Evolutionary conservation across 352 stramenopile genomes (phyloP).

Genomic region (Phytophthora boehmeriae): DNA sequence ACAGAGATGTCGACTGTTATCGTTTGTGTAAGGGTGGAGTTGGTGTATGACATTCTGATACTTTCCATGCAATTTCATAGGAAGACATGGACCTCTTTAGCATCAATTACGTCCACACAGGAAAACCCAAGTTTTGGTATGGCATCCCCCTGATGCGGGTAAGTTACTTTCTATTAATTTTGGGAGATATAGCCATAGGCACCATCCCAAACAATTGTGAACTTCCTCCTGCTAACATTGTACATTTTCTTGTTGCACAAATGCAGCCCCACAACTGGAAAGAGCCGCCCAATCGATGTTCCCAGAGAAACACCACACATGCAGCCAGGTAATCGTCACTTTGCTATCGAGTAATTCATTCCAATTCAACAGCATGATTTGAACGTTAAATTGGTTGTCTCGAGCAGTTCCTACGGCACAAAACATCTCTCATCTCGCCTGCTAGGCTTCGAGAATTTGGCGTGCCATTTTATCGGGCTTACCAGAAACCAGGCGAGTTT

Average conservation of each 20-base stretch:
- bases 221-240: slow-evolving; percentile 1
- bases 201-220: no score
- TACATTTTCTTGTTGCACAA: background rate
- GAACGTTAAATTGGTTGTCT: background rate
- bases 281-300: slow-evolving; percentile 86
- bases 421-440: slow-evolving; percentile 92
- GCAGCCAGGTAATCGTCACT: slow-evolving; percentile 53
- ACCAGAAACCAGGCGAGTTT: slow-evolving; percentile 90
- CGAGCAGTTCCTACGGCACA: slow-evolving; percentile 91
- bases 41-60: no score
- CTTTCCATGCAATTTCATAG: slow-evolving; percentile 35
- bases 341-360: background rate
- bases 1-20: background rate
- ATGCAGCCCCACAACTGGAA: slow-evolving; percentile 74
- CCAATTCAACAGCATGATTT: background rate
- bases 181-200: background rate
- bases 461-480: slow-evolving; percentile 81
- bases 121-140: slow-evolving; percentile 95
- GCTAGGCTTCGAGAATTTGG: slow-evolving; percentile 79
- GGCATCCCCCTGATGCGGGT: slow-evolving; percentile 79
- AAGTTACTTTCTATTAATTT: background rate
- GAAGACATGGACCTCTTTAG: slow-evolving; percentile 95
- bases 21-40: no score
- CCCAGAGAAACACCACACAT: slow-evolving; percentile 84
- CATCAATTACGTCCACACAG: slow-evolving; percentile 94